A percentile compares a stretch with the other conserved stretches of the same genome.
Conservation (phyloP, 23 red algal species). For the Cyanidiococcus yangmingshanensis region DNA sequence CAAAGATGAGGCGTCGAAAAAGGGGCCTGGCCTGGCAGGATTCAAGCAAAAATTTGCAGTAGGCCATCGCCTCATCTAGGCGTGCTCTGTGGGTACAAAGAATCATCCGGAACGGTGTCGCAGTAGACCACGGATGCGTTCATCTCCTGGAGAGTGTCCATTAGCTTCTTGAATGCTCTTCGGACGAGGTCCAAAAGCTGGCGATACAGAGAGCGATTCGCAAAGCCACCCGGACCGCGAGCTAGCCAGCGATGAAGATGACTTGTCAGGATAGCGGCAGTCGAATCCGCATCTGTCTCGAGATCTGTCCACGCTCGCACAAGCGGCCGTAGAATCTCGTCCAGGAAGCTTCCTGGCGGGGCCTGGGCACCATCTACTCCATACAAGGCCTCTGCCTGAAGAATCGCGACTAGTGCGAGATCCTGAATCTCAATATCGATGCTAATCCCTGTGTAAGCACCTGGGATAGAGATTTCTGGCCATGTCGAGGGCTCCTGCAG, state of each 20-base stretch:
- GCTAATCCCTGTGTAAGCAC: neutral
- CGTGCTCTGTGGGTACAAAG: neutral
- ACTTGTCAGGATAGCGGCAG: neutral
- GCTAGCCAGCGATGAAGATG: conserved; percentile 2
- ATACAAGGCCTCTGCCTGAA: neutral
- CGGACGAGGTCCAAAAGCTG: neutral
- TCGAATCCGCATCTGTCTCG: neutral
- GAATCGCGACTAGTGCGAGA: neutral
- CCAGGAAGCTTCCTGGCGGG: neutral
- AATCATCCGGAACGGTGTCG: conserved; percentile 1
- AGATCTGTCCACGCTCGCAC: neutral
- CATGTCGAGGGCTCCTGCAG: neutral
- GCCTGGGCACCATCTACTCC: neutral
- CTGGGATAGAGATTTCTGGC: neutral
- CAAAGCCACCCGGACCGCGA: neutral
- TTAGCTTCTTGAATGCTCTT: neutral
- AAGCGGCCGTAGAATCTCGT: neutral
- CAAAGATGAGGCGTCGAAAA: neutral
- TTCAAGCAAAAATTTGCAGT: neutral
- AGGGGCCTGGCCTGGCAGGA: neutral
- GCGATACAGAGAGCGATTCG: neutral
- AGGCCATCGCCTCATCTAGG: neutral
- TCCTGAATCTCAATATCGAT: conserved; percentile 3
- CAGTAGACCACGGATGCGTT: conserved; percentile 10
- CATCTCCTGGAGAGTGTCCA: neutral